phyloP scores from a whole-genome alignment of 176 grass and related monocot species.

The Puya raimondii region DNA sequence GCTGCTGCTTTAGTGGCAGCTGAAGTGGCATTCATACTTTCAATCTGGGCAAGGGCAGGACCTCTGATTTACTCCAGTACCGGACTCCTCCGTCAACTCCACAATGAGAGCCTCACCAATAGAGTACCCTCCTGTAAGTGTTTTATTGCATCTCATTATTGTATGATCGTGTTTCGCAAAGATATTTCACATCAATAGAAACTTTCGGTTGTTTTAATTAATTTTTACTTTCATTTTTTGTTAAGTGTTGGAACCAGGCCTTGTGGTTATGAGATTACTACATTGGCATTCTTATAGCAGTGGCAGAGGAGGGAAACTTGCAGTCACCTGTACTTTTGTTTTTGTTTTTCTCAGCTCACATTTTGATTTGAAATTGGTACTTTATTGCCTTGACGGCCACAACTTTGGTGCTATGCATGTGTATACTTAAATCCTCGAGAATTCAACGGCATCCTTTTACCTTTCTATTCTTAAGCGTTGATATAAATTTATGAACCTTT shows the following conservation, averaged over 20 bases:
- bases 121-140: neutral
- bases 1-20: too few species aligned
- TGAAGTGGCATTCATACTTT: too few species aligned
- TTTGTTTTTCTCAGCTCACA: neutral
- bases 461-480: neutral
- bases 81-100: too few species aligned
- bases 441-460: neutral
- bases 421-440: neutral
- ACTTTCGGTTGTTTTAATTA: neutral
- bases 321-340: neutral
- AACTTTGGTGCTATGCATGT: neutral
- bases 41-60: too few species aligned
- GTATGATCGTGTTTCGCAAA: neutral
- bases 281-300: neutral
- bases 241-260: neutral
- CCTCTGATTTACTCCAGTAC: too few species aligned
- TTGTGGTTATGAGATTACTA: neutral
- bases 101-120: too few species aligned
- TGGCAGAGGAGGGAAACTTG: neutral
- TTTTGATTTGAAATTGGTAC: neutral
- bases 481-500: neutral
- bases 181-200: neutral
- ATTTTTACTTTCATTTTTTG: neutral
- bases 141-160: neutral
- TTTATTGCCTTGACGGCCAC: neutral